These are phyloP conservation scores for Pseudocercospora macadamiae DNA, from an alignment of 2,329 filamentous ascomycete genomes.

Conservation along the genomic window DNA sequence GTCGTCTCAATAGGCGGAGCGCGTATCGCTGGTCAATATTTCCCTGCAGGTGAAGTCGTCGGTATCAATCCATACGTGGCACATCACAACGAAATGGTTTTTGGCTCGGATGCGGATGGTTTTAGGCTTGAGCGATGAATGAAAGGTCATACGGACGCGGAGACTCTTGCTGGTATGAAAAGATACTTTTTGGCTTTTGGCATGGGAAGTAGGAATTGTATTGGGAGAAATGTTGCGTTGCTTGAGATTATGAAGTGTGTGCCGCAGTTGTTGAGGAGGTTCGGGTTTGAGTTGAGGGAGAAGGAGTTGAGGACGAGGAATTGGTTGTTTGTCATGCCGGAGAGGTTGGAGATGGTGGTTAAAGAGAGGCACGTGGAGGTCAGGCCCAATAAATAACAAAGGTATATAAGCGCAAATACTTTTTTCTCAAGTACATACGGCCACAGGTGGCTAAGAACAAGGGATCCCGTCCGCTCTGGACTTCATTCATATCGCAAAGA, in stretches of 20 bases:
- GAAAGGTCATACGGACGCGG: constrained; percentile 21
- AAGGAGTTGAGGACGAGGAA: neutral
- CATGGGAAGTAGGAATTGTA: constrained; percentile 7
- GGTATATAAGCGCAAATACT: neutral
- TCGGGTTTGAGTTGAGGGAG: neutral
- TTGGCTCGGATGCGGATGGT: constrained; percentile 36
- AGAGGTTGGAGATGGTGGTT: neutral
- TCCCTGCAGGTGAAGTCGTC: constrained; percentile 36
- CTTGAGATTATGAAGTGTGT: constrained; percentile 13
- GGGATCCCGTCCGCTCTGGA: neutral
- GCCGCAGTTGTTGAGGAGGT: constrained; percentile 1
- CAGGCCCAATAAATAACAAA: too few species aligned
- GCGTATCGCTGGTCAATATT: constrained; percentile 38
- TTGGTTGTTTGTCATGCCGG: neutral
- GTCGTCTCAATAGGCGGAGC: constrained; percentile 42
- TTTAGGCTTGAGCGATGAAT: constrained; percentile 43
- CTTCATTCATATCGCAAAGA: neutral
- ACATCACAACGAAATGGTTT: constrained; percentile 36
- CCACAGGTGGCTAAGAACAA: constrained; percentile 1
- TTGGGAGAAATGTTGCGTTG: constrained; percentile 12
- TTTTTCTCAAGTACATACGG: neutral
- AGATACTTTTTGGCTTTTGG: constrained; percentile 33
- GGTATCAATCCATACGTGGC: constrained; percentile 39
- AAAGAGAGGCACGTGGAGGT: neutral
- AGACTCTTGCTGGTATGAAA: too few species aligned